These are phyloP conservation scores for Spiromastix sp. DNA, from an alignment of 2,329 filamentous ascomycete species.

Conservation along the genomic window DNA sequence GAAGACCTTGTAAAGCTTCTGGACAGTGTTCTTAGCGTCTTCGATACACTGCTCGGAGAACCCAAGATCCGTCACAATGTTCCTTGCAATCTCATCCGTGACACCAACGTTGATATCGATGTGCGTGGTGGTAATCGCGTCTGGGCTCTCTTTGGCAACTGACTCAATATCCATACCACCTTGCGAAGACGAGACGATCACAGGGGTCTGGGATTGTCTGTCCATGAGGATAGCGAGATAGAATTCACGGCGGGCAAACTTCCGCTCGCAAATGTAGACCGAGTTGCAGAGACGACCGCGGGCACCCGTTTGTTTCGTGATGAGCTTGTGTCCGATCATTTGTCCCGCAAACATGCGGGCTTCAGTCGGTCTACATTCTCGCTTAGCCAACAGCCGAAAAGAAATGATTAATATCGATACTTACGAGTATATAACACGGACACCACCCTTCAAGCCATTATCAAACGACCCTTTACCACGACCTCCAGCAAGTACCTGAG, in stretches of 20 bases:
- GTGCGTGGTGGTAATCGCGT: conserved; percentile 87
- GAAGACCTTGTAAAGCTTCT: conserved; percentile 99
- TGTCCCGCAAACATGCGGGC: conserved; percentile 97
- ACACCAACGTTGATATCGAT: conserved; percentile 92
- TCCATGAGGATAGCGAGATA: conserved; percentile 99
- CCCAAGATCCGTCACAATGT: conserved; percentile 82
- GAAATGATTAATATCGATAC: conserved; percentile 17
- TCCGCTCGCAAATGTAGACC: conserved; percentile 99
- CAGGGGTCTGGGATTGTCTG: conserved; percentile 76
- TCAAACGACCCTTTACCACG: conserved; percentile 97
- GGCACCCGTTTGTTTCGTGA: conserved; percentile 98
- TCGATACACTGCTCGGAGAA: conserved; percentile 98
- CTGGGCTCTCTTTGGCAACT: conserved; percentile 94
- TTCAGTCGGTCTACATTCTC: conserved; percentile 55
- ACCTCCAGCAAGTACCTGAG: conserved; percentile 93
- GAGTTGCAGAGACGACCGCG: conserved; percentile 88
- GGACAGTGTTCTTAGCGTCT: conserved; percentile 89
- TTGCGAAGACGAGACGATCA: conserved; percentile 96
- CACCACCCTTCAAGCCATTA: conserved; percentile 97
- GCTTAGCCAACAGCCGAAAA: neutral
- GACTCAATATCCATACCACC: conserved; percentile 99
- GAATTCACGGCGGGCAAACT: conserved; percentile 97
- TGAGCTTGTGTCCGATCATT: conserved; percentile 99
- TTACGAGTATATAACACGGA: conserved; percentile 94
- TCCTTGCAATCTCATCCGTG: conserved; percentile 85